Conservation (phyloP, 192 early-diverging fungal genomes). For the Linnemannia zychae region DNA sequence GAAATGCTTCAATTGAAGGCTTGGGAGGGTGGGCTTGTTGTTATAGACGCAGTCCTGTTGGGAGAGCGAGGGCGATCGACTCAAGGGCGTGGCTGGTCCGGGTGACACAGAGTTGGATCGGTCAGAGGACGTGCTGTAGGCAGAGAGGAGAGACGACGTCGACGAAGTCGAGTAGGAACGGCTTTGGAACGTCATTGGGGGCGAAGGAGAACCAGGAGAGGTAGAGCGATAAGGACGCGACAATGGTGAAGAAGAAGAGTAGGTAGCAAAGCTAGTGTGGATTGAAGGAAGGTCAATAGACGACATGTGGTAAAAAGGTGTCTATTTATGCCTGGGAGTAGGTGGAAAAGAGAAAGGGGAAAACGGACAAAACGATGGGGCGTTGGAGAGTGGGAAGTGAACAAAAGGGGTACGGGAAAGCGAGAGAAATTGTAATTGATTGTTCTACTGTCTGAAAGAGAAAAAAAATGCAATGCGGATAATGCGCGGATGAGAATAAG, state of each 20-base stretch:
- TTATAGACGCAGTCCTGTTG: conserved; percentile 13
- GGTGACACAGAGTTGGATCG: conserved; percentile 31
- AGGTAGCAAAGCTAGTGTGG: conserved; percentile 35
- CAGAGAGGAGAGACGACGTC: conserved; percentile 23
- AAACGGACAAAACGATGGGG: background rate
- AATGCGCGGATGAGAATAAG: background rate
- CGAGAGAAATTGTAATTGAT: background rate
- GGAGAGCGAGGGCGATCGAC: conserved; percentile 29
- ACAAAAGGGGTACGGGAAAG: background rate
- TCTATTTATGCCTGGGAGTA: background rate
- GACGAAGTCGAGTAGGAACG: conserved; percentile 46
- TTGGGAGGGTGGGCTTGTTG: conserved; percentile 21
- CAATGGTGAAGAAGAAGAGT: conserved; percentile 12
- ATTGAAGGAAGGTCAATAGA: conserved; percentile 39
- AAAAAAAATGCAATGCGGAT: conserved; percentile 1
- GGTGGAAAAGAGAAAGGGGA: background rate
- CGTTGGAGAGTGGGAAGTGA: background rate
- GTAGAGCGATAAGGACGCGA: conserved; percentile 21
- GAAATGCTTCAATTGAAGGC: conserved; percentile 11
- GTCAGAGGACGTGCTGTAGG: conserved; percentile 20
- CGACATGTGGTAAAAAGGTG: conserved; percentile 14
- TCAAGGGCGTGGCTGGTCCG: conserved; percentile 39
- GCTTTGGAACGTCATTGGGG: conserved; percentile 28
- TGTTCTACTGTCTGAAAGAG: background rate
- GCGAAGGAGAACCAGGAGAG: conserved; percentile 18